These are phyloP conservation scores for Phlebiopsis flavidoalba DNA, from an alignment of 768 basidiomycete species.

Conservation along the genomic window DNA sequence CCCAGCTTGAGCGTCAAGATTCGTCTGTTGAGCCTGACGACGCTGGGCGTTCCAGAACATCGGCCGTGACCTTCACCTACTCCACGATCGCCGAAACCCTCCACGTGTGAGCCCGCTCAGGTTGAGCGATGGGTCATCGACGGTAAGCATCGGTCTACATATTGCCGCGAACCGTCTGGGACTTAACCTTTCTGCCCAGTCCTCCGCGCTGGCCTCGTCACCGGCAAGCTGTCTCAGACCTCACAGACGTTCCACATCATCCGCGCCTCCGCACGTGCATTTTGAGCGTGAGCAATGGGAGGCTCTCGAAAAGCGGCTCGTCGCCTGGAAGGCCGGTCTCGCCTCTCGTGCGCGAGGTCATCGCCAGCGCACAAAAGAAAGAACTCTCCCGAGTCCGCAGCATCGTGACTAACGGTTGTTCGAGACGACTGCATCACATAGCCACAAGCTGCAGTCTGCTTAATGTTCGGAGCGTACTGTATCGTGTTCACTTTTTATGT, in stretches of 20 bases:
- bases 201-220: constrained; percentile 73
- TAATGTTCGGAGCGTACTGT: not conserved
- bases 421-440: constrained; percentile 6
- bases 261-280: constrained; percentile 69
- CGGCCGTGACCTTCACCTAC: constrained; percentile 70
- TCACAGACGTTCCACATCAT: constrained; percentile 67
- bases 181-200: constrained; percentile 36
- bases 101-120: constrained; percentile 54
- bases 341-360: constrained; percentile 65
- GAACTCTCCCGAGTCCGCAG: constrained; percentile 9
- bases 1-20: constrained; percentile 75
- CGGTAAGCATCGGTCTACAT: constrained; percentile 37
- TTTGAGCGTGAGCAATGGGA: constrained; percentile 80
- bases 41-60: constrained; percentile 74
- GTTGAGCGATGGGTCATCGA: constrained; percentile 90
- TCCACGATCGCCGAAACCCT: constrained; percentile 60
- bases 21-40: constrained; percentile 68
- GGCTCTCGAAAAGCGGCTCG: constrained; percentile 63
- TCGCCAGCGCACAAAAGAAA: constrained; percentile 44
- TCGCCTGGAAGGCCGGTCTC: constrained; percentile 75
- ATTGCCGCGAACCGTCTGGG: not conserved
- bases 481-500: not conserved
- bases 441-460: constrained; percentile 8
- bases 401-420: constrained; percentile 3
- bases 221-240: constrained; percentile 81